Evolutionary conservation across 805 yeast species (phyloP).

Genomic region (Metschnikowia gelsemii): DNA sequence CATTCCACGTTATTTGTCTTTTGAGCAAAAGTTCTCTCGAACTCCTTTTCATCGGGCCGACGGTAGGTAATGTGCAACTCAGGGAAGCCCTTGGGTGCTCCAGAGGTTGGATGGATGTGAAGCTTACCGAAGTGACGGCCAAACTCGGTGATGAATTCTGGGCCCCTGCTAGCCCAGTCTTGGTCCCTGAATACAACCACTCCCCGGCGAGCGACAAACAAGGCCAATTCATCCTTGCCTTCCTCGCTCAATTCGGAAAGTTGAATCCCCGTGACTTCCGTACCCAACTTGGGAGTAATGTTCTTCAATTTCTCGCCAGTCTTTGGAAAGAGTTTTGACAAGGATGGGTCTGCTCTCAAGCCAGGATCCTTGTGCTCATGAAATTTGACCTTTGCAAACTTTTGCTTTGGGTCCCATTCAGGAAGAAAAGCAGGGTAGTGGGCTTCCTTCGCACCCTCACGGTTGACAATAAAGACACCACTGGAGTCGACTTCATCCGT

Average conservation of each 20-base stretch:
- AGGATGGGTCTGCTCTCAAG: constrained; percentile 23
- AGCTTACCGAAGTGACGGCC: constrained; percentile 38
- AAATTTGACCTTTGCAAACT: constrained; percentile 30
- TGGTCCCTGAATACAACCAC: constrained; percentile 36
- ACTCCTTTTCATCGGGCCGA: constrained; percentile 30
- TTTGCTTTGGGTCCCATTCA: constrained; percentile 33
- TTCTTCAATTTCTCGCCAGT: constrained; percentile 18
- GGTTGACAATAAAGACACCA: constrained; percentile 31
- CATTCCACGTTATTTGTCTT: constrained; percentile 34
- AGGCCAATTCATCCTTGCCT: constrained; percentile 36
- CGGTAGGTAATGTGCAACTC: constrained; percentile 38
- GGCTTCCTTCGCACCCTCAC: constrained; percentile 28
- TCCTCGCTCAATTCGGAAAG: constrained; percentile 26
- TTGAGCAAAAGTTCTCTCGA: constrained; percentile 28
- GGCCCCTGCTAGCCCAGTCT: constrained; percentile 27
- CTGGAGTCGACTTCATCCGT: constrained; percentile 31
- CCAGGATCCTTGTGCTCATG: constrained; percentile 33
- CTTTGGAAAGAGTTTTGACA: constrained; percentile 24
- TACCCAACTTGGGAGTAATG: constrained; percentile 35
- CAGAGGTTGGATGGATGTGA: constrained; percentile 49
- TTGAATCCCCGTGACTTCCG: constrained; percentile 31
- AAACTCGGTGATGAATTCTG: constrained; percentile 31
- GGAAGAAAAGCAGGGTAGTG: constrained; percentile 31
- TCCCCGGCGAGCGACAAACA: constrained; percentile 34
- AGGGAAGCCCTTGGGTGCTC: constrained; percentile 34